Conservation (phyloP, 306 rosid species). For the Quercus variabilis region DNA sequence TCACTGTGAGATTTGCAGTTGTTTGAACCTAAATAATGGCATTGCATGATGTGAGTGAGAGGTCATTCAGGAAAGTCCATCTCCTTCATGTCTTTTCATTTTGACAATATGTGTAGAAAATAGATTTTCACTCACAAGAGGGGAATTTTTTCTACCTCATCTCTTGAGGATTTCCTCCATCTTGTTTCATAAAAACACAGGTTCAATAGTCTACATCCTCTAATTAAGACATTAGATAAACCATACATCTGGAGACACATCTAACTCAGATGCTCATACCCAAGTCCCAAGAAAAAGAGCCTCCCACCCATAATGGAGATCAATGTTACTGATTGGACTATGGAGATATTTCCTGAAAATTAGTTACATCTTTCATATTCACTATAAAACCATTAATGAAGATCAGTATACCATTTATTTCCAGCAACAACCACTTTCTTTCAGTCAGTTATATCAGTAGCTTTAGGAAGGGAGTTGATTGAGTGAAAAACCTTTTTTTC, state of each 20-base stretch:
- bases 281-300: too few species aligned
- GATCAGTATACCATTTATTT: too few species aligned
- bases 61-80: background rate
- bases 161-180: background rate
- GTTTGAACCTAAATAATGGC: background rate
- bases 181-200: background rate
- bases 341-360: too few species aligned
- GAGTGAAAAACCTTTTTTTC: constrained; percentile 74
- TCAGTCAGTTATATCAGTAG: constrained; percentile 6
- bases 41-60: background rate
- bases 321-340: too few species aligned
- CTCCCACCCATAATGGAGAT: too few species aligned
- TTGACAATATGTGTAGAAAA: background rate
- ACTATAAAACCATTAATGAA: too few species aligned
- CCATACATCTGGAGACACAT: background rate
- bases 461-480: background rate
- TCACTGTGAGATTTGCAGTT: too few species aligned
- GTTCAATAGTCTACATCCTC: background rate
- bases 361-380: too few species aligned
- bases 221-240: background rate
- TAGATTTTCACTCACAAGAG: background rate
- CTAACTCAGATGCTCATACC: background rate
- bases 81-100: background rate
- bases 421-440: too few species aligned
- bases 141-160: background rate